These are phyloP conservation scores for Trichoderma sp. DNA, from an alignment of 2,329 filamentous ascomycete species.

Conservation along the genomic window DNA sequence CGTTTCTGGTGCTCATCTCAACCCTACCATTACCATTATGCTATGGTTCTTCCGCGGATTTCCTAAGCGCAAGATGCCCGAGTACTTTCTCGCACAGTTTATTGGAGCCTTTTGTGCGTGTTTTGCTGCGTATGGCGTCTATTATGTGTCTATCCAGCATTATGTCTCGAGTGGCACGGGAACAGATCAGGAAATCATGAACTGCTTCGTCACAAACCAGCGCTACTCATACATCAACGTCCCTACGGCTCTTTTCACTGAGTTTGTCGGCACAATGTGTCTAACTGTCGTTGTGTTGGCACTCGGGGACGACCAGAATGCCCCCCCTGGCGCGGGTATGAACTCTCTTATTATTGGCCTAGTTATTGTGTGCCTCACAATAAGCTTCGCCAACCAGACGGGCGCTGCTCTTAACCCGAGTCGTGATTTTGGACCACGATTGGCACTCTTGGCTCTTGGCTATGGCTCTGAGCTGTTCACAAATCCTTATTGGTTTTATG, in stretches of 20 bases:
- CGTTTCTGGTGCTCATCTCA: conserved; percentile 10
- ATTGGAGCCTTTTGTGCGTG: conserved; percentile 15
- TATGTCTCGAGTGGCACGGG: background rate
- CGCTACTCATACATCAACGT: background rate
- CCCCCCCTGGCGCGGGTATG: conserved; percentile 1
- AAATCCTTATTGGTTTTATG: background rate
- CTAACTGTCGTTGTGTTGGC: background rate
- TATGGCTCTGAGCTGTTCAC: background rate
- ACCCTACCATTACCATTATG: conserved; percentile 10
- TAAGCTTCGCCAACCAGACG: conserved; percentile 1
- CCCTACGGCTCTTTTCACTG: background rate
- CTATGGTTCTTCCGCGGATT: conserved; percentile 14
- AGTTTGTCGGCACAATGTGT: conserved; percentile 5
- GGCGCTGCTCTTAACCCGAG: background rate
- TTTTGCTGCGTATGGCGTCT: conserved; percentile 9
- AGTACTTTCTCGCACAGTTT: conserved; percentile 10
- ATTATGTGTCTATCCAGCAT: conserved; percentile 16
- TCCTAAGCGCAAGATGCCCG: conserved; percentile 17
- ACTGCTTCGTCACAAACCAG: conserved; percentile 16
- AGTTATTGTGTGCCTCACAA: background rate
- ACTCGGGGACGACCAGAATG: conserved; percentile 1
- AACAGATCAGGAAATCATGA: conserved; percentile 3
- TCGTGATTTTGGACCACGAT: background rate
- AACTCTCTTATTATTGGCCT: conserved; percentile 5
- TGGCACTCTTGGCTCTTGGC: background rate